A percentile compares a stretch with the other conserved stretches of the same genome.
These are phyloP conservation scores for Sporisorium iseilematis-ciliati DNA, from an alignment of 1,284 basidiomycete species.

Conservation along the genomic window DNA sequence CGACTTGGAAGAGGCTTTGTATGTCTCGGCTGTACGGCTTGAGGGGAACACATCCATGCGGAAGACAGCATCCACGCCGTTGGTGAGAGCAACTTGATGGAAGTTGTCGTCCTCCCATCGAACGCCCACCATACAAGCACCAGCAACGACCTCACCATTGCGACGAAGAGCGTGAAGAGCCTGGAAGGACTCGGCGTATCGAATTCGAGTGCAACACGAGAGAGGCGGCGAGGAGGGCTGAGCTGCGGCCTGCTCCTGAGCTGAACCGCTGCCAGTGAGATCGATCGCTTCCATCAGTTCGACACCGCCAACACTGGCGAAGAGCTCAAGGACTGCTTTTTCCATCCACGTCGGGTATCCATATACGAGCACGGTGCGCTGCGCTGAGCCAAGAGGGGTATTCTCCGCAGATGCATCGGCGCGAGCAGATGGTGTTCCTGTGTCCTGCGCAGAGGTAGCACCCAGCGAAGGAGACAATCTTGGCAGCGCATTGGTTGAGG, in stretches of 20 bases:
- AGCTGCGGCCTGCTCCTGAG: slow-evolving; percentile 33
- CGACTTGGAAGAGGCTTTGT: slow-evolving; percentile 35
- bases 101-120: slow-evolving; percentile 62
- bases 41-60: slow-evolving; percentile 50
- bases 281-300: slow-evolving; percentile 55
- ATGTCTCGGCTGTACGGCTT: slow-evolving; percentile 33
- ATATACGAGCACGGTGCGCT: slow-evolving; percentile 57
- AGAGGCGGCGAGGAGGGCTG: slow-evolving; percentile 31
- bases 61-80: slow-evolving; percentile 58
- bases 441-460: slow-evolving; percentile 9
- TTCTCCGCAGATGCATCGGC: slow-evolving; percentile 15
- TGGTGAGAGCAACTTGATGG: slow-evolving; percentile 52
- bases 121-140: slow-evolving; percentile 57
- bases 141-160: slow-evolving; percentile 54
- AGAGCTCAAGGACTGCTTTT: slow-evolving; percentile 53
- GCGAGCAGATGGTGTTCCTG: slow-evolving; percentile 4
- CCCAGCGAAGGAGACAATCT: slow-evolving; percentile 25
- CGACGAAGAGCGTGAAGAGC: slow-evolving; percentile 58
- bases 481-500: slow-evolving; percentile 12
- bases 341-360: slow-evolving; percentile 57
- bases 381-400: slow-evolving; percentile 32
- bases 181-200: slow-evolving; percentile 52
- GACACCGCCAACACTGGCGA: slow-evolving; percentile 51
- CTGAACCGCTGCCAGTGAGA: slow-evolving; percentile 43
- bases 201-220: slow-evolving; percentile 47